A percentile compares a stretch with the other conserved stretches of the same genome.
Evolutionary conservation across 495 filamentous ascomycete genomes (phyloP).

Genomic region (Astrothelium subdiscretum): DNA sequence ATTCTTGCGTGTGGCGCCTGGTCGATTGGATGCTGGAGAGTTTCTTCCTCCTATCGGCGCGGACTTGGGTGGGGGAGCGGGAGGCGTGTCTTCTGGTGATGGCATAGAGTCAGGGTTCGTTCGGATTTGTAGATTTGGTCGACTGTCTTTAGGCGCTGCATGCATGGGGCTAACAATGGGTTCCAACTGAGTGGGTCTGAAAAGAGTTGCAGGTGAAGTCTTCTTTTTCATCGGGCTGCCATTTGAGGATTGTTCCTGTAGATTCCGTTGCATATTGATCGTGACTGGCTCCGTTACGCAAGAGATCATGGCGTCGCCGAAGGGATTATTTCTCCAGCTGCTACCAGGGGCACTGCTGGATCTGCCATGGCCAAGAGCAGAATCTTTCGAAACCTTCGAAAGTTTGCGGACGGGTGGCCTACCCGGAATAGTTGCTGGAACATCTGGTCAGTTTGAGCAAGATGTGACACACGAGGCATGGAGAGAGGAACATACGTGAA

Average conservation of each 20-base stretch:
- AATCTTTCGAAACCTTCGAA: slow-evolving; percentile 12
- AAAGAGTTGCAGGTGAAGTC: slow-evolving; percentile 10
- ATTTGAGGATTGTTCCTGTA: background rate
- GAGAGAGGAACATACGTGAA: slow-evolving; percentile 51
- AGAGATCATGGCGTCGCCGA: slow-evolving; percentile 20
- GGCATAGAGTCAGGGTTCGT: background rate
- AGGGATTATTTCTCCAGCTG: slow-evolving; percentile 21
- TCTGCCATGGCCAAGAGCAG: slow-evolving; percentile 37
- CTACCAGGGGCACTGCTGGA: slow-evolving; percentile 50
- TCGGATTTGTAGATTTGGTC: background rate
- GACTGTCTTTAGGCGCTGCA: background rate
- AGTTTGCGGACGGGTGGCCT: slow-evolving; percentile 42
- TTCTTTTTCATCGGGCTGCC: slow-evolving; percentile 3
- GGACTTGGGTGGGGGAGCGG: background rate
- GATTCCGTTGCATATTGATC: background rate
- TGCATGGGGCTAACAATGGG: background rate
- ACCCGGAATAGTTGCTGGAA: slow-evolving; percentile 59
- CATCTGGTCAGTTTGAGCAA: background rate
- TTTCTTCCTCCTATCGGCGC: background rate
- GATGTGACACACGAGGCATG: slow-evolving; percentile 6
- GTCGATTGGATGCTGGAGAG: slow-evolving; percentile 1
- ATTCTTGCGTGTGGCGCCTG: background rate
- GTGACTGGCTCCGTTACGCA: slow-evolving; percentile 13
- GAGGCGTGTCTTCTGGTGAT: background rate
- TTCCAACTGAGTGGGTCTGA: background rate